Conservation (phyloP, 257 asterid species). For the Ophiorrhiza pumila region DNA sequence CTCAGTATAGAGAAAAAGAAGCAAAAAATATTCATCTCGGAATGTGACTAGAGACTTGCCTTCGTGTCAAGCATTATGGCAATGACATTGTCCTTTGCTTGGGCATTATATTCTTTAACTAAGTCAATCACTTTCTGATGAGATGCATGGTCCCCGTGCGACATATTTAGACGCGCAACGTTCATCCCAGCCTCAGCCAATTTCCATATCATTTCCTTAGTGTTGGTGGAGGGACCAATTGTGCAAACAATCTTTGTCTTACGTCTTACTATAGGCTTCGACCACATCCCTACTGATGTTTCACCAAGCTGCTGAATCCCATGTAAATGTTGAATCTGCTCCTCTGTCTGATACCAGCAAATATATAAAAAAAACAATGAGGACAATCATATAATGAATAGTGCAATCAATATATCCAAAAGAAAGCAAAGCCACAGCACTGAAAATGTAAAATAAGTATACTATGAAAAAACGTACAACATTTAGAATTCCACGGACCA, state of each 20-base stretch:
- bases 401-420: neutral
- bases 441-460: neutral
- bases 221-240: constrained; percentile 91
- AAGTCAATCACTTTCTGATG: constrained; percentile 96
- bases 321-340: constrained; percentile 45
- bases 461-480: neutral
- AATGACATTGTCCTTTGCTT: constrained; percentile 86
- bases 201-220: constrained; percentile 96
- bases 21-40: neutral
- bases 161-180: constrained; percentile 95
- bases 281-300: constrained; percentile 53
- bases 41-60: constrained; percentile 44
- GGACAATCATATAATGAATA: neutral
- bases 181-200: constrained; percentile 99
- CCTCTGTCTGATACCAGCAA: constrained; percentile 47
- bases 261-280: constrained; percentile 81
- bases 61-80: constrained; percentile 99
- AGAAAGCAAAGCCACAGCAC: neutral
- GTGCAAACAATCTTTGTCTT: constrained; percentile 98
- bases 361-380: constrained; percentile 8
- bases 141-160: constrained; percentile 97
- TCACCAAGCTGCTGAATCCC: constrained; percentile 58
- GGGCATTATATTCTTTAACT: constrained; percentile 91
- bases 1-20: neutral
- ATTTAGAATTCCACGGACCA: neutral